phyloP scores from a whole-genome alignment of 2,329 filamentous ascomycete species.

The Aspergillus persii region DNA sequence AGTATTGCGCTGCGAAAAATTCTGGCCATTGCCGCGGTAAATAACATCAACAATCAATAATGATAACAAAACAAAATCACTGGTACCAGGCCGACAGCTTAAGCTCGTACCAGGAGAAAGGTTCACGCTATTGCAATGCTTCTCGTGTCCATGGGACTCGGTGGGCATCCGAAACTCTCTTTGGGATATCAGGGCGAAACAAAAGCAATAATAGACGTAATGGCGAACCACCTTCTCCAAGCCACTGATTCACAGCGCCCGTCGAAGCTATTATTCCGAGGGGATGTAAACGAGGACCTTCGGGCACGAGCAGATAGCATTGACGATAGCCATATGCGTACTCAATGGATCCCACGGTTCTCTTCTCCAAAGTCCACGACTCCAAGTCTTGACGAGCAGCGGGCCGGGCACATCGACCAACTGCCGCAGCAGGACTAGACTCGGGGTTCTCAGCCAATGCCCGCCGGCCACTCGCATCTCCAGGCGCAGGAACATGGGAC shows the following conservation, averaged over 20 bases:
- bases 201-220: not conserved
- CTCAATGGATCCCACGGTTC: constrained; percentile 11
- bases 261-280: not conserved
- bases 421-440: constrained; percentile 14
- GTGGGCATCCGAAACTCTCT: constrained; percentile 4
- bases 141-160: not conserved
- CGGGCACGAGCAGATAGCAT: not conserved
- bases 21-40: not conserved
- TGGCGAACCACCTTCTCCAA: not conserved
- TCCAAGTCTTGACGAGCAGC: constrained; percentile 9
- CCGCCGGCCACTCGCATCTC: not conserved
- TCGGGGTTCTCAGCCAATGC: constrained; percentile 10
- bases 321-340: constrained; percentile 5
- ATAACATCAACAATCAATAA: not conserved
- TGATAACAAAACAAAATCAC: not conserved
- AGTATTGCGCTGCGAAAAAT: not conserved
- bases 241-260: not conserved
- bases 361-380: not conserved
- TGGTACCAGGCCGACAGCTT: not conserved
- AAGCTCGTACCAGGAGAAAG: constrained; percentile 3
- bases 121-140: constrained; percentile 2
- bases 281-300: constrained; percentile 9
- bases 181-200: not conserved
- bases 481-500: not conserved
- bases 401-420: constrained; percentile 11